Conservation (phyloP, 768 basidiomycete genomes). For the Naganishia vaughanmartiniae region DNA sequence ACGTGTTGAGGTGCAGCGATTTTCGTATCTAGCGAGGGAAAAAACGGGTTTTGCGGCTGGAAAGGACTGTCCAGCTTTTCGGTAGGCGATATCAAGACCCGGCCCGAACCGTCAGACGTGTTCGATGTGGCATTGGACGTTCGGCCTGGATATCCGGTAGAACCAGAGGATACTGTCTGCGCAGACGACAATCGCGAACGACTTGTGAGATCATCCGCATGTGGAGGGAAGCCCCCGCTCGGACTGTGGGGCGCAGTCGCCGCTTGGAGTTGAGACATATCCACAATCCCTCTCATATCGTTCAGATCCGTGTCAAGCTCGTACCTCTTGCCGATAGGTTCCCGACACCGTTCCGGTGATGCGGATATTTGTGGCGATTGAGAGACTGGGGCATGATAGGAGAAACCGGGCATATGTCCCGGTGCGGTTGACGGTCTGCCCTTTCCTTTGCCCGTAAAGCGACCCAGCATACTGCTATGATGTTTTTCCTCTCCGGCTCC, state of each 20-base stretch:
- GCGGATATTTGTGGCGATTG: neutral
- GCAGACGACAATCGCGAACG: neutral
- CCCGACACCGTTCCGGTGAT: neutral
- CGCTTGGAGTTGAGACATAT: slow-evolving; percentile 49
- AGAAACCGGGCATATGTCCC: slow-evolving; percentile 2
- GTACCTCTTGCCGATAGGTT: slow-evolving; percentile 49
- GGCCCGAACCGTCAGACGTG: slow-evolving; percentile 13
- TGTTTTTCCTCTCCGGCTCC: slow-evolving; percentile 9
- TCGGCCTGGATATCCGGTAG: neutral
- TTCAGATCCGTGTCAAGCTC: slow-evolving; percentile 68
- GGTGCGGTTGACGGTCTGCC: slow-evolving; percentile 19
- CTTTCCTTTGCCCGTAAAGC: slow-evolving; percentile 20
- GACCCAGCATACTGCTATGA: slow-evolving; percentile 15
- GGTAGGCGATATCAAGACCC: neutral
- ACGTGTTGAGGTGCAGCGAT: slow-evolving; percentile 12
- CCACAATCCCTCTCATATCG: slow-evolving; percentile 78
- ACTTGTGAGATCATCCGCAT: neutral
- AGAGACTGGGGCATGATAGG: neutral
- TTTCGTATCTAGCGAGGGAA: slow-evolving; percentile 10
- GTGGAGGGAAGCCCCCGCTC: neutral
- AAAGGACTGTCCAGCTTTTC: slow-evolving; percentile 17
- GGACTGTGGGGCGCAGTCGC: slow-evolving; percentile 9
- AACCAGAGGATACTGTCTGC: neutral
- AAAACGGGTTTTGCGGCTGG: slow-evolving; percentile 28
- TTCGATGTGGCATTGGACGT: slow-evolving; percentile 7